phyloP scores from a whole-genome alignment of 768 basidiomycete species.

The Agaricus subrufescens region DNA sequence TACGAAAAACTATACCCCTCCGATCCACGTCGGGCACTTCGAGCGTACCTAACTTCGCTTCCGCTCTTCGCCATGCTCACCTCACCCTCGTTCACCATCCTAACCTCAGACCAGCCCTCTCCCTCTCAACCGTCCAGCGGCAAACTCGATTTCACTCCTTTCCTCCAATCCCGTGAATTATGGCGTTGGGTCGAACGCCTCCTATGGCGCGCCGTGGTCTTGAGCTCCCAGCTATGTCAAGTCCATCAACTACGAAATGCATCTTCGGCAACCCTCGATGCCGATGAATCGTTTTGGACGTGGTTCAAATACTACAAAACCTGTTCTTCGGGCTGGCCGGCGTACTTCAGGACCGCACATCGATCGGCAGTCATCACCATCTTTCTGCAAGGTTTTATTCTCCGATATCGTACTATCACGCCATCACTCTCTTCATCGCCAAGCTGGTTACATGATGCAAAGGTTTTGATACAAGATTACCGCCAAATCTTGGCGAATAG shows the following conservation, averaged over 20 bases:
- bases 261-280: slow-evolving; percentile 1
- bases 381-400: slow-evolving; percentile 67
- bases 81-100: slow-evolving; percentile 23
- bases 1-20: slow-evolving; percentile 54
- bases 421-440: slow-evolving; percentile 25
- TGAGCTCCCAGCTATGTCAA: slow-evolving; percentile 48
- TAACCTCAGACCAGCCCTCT: slow-evolving; percentile 36
- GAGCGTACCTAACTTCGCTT: slow-evolving; percentile 48
- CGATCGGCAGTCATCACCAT: slow-evolving; percentile 66
- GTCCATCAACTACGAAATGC: slow-evolving; percentile 25
- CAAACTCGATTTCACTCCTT: slow-evolving; percentile 47
- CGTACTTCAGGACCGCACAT: slow-evolving; percentile 73
- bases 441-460: slow-evolving; percentile 61
- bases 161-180: slow-evolving; percentile 70
- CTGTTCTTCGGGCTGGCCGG: slow-evolving; percentile 70
- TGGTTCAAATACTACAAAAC: slow-evolving; percentile 58
- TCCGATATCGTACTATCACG: slow-evolving; percentile 32
- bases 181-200: slow-evolving; percentile 84
- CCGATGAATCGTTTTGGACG: slow-evolving; percentile 46
- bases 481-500: slow-evolving; percentile 60
- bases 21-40: slow-evolving; percentile 47
- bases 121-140: slow-evolving; percentile 21
- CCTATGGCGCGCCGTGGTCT: slow-evolving; percentile 73
- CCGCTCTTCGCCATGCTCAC: slow-evolving; percentile 49
- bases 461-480: slow-evolving; percentile 67